These are phyloP conservation scores for Lanmaoa rubissima DNA, from an alignment of 768 basidiomycete genomes.

Conservation along the genomic window DNA sequence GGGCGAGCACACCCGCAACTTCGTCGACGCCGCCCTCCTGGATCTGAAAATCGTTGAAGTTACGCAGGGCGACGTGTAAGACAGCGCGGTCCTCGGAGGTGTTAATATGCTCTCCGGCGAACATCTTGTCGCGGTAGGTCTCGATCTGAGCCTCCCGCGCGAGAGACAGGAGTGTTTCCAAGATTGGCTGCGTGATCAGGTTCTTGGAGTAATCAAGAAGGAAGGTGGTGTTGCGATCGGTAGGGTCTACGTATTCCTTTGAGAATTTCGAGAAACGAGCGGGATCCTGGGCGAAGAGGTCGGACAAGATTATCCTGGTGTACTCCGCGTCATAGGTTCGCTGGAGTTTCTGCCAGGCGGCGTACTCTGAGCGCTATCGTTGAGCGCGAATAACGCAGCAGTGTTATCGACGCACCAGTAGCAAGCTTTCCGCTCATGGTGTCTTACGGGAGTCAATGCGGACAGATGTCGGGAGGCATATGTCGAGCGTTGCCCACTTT, in stretches of 20 bases:
- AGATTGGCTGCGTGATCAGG: conserved; percentile 83
- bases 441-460: background rate
- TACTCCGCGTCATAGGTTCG: conserved; percentile 71
- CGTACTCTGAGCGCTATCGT: conserved; percentile 58
- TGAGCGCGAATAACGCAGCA: background rate
- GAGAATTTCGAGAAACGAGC: conserved; percentile 85
- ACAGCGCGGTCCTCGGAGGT: conserved; percentile 98
- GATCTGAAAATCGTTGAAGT: conserved; percentile 76
- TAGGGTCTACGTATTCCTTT: conserved; percentile 64
- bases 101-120: conserved; percentile 95
- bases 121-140: conserved; percentile 87
- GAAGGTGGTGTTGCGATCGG: conserved; percentile 71
- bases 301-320: conserved; percentile 77
- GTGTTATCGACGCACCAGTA: conserved; percentile 40
- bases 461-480: conserved; percentile 2
- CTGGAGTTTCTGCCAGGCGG: conserved; percentile 91
- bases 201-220: conserved; percentile 98
- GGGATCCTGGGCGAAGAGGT: conserved; percentile 90
- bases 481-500: conserved; percentile 4
- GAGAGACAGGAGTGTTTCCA: conserved; percentile 72
- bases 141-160: conserved; percentile 87
- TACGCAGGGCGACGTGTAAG: conserved; percentile 89
- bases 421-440: conserved; percentile 65
- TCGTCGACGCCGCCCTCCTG: conserved; percentile 78
- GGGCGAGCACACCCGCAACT: conserved; percentile 78